phyloP scores from a whole-genome alignment of 2,329 filamentous ascomycete species.

The Microdochium trichocladiopsis region DNA sequence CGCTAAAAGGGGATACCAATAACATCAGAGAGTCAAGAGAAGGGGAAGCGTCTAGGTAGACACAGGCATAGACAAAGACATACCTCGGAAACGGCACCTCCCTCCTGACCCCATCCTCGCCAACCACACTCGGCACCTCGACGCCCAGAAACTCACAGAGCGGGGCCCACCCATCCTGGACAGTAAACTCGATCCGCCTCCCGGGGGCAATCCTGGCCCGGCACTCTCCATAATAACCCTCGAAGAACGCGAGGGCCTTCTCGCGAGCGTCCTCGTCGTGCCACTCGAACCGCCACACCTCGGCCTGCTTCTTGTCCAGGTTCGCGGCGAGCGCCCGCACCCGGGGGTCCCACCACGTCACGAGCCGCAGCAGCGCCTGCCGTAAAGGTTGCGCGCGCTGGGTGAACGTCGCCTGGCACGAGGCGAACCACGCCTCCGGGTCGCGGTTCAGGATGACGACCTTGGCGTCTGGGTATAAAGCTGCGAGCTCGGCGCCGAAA shows the following conservation, averaged over 20 bases:
- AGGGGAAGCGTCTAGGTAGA: too few species aligned
- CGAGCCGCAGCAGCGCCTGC: conserved; percentile 1
- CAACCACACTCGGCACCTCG: background rate
- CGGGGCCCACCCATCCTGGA: background rate
- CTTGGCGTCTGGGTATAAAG: conserved; percentile 26
- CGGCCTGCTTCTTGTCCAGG: background rate
- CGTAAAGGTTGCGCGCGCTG: background rate
- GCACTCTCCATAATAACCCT: conserved; percentile 1
- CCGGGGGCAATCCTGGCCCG: background rate
- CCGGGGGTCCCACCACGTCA: conserved; percentile 18
- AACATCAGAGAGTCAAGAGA: background rate
- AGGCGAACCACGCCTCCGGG: conserved; percentile 28
- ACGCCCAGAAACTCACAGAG: background rate
- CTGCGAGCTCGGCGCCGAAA: conserved; percentile 27
- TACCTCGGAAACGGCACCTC: background rate
- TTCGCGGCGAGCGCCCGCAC: background rate
- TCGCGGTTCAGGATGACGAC: conserved; percentile 31
- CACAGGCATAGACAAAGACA: too few species aligned
- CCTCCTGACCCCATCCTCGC: background rate
- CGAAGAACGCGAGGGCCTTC: background rate
- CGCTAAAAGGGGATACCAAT: background rate
- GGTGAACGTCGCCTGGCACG: conserved; percentile 15
- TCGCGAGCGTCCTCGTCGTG: background rate
- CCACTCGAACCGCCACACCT: background rate
- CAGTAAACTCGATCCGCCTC: background rate